Evolutionary conservation across 2,329 filamentous ascomycete species (phyloP).

Genomic region (Trichophyton equinum): DNA sequence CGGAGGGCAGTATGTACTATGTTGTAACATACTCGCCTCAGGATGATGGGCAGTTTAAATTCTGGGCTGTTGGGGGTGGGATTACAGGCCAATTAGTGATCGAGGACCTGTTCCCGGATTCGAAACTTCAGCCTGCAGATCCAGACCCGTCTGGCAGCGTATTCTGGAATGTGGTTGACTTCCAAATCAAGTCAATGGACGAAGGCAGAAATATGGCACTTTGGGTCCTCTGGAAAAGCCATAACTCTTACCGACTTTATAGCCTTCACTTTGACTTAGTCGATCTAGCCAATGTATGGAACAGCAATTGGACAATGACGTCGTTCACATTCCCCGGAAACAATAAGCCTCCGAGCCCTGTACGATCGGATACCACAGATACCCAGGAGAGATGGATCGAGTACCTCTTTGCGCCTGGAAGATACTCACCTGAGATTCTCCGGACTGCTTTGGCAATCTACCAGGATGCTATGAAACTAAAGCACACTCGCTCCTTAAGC

Average conservation of each 20-base stretch:
- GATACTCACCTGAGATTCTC: slow-evolving; percentile 65
- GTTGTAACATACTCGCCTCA: slow-evolving; percentile 81
- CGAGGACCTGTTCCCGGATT: slow-evolving; percentile 56
- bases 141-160: slow-evolving; percentile 52
- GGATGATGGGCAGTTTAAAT: slow-evolving; percentile 81
- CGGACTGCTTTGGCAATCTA: slow-evolving; percentile 77
- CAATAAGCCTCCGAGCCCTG: slow-evolving; percentile 45
- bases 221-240: slow-evolving; percentile 78
- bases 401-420: slow-evolving; percentile 69
- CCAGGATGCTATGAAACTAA: slow-evolving; percentile 46
- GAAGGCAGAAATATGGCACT: slow-evolving; percentile 47
- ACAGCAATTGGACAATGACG: slow-evolving; percentile 57
- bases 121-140: slow-evolving; percentile 52
- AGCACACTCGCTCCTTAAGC: slow-evolving; percentile 15
- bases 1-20: slow-evolving; percentile 41
- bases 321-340: slow-evolving; percentile 46
- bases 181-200: slow-evolving; percentile 46
- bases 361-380: slow-evolving; percentile 53
- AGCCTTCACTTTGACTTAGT: slow-evolving; percentile 60
- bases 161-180: slow-evolving; percentile 71
- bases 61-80: slow-evolving; percentile 65
- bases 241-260: slow-evolving; percentile 63
- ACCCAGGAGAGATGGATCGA: slow-evolving; percentile 75
- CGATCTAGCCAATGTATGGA: slow-evolving; percentile 50
- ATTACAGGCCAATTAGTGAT: slow-evolving; percentile 47